Evolutionary conservation across 2,329 filamentous ascomycete genomes (phyloP).

Genomic region (Aspergillus melleus): DNA sequence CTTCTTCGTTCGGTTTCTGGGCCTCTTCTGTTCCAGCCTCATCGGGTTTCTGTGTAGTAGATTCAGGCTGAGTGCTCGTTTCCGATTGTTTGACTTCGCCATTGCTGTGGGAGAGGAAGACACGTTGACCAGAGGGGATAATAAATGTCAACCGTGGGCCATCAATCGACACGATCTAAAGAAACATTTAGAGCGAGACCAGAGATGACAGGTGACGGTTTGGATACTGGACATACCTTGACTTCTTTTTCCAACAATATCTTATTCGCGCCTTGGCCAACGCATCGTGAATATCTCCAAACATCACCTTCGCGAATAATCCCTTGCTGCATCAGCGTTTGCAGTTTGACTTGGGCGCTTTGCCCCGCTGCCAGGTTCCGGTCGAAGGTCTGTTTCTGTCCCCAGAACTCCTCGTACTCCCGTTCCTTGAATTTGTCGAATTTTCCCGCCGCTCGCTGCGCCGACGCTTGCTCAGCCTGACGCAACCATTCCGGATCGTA

Average conservation of each 20-base stretch:
- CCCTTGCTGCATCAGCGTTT: conserved; percentile 35
- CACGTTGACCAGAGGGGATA: conserved; percentile 40
- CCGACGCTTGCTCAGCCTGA: conserved; percentile 54
- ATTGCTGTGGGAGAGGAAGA: conserved; percentile 28
- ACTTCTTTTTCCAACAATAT: conserved; percentile 45
- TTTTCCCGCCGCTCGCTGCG: conserved; percentile 52
- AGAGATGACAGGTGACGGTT: not conserved
- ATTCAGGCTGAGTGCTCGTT: not conserved
- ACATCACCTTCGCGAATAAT: conserved; percentile 42
- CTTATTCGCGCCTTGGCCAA: conserved; percentile 26
- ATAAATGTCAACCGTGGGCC: conserved; percentile 36
- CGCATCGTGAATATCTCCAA: conserved; percentile 39
- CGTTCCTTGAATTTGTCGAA: conserved; percentile 59
- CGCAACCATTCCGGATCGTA: conserved; percentile 59
- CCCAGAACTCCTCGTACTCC: conserved; percentile 59
- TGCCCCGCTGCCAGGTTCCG: conserved; percentile 40
- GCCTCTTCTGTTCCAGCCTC: not conserved
- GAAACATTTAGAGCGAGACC: not conserved
- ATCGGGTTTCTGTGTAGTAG: not conserved
- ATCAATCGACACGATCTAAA: conserved; percentile 36
- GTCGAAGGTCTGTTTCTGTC: conserved; percentile 51
- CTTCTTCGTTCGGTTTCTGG: not conserved
- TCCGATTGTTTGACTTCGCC: not conserved
- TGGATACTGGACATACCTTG: conserved; percentile 31
- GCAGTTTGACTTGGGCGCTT: conserved; percentile 41